phyloP scores from a whole-genome alignment of 2,329 filamentous ascomycete genomes.

The Fusarium sublunatum region DNA sequence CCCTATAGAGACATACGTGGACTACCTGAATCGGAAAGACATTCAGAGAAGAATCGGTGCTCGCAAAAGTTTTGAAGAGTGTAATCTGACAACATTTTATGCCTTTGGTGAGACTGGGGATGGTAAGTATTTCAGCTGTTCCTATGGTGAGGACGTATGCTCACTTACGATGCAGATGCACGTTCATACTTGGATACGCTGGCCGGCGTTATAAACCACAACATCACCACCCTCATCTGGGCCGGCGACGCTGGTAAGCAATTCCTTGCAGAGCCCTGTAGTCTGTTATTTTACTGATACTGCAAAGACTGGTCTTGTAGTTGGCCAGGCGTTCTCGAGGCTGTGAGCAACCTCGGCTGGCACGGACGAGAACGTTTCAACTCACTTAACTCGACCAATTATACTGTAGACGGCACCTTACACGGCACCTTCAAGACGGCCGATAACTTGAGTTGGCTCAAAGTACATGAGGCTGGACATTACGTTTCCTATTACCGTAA shows the following conservation, averaged over 20 bases:
- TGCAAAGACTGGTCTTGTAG: constrained; percentile 67
- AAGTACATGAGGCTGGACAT: constrained; percentile 69
- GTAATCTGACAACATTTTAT: too few relatives aligned
- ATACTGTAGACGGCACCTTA: constrained; percentile 60
- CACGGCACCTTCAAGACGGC: constrained; percentile 62
- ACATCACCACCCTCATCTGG: constrained; percentile 63
- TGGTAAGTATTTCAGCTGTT: too few relatives aligned
- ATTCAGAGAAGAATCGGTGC: too few relatives aligned
- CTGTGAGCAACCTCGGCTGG: constrained; percentile 58
- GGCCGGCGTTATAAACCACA: constrained; percentile 59
- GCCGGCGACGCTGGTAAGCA: constrained; percentile 62
- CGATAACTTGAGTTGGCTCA: constrained; percentile 68
- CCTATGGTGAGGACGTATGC: constrained; percentile 18
- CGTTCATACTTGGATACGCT: constrained; percentile 59
- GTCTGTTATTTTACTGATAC: constrained; percentile 2
- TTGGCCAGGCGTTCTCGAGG: constrained; percentile 61
- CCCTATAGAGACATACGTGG: too few relatives aligned
- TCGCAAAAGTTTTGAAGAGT: too few relatives aligned
- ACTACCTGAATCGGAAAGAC: too few relatives aligned
- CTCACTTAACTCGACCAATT: constrained; percentile 49
- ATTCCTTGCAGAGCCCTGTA: neutral
- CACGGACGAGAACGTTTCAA: constrained; percentile 53
- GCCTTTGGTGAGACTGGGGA: too few relatives aligned
- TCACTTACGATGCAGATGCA: constrained; percentile 48
- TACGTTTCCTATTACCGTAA: constrained; percentile 61